Evolutionary conservation across 2,329 filamentous ascomycete species (phyloP).

Genomic region (Hypoxylon rubiginosum): DNA sequence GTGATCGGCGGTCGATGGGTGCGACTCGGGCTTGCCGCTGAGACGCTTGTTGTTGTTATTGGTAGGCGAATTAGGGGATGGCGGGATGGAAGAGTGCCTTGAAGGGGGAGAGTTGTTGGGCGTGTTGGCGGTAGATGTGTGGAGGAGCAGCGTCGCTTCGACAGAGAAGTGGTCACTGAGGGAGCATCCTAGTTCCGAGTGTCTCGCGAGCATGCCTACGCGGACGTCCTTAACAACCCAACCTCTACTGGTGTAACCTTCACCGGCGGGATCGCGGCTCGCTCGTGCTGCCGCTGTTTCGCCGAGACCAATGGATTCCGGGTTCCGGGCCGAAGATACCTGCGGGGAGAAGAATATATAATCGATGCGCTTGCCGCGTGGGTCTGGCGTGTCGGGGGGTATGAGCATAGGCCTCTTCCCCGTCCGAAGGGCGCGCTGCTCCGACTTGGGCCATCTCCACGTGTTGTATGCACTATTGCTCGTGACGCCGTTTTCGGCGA

Average conservation of each 20-base stretch:
- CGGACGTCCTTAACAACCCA: conserved; percentile 80
- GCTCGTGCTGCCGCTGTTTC: conserved; percentile 18
- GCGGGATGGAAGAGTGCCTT: conserved; percentile 26
- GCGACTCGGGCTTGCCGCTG: conserved; percentile 14
- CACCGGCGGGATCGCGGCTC: conserved; percentile 47
- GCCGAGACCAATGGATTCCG: conserved; percentile 34
- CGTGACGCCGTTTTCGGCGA: conserved; percentile 85
- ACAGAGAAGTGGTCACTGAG: conserved; percentile 96
- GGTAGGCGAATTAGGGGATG: conserved; percentile 7
- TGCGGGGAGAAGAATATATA: conserved; percentile 87
- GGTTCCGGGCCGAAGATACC: conserved; percentile 46
- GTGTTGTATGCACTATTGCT: conserved; percentile 91
- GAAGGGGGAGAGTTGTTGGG: conserved; percentile 22
- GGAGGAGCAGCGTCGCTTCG: conserved; percentile 77
- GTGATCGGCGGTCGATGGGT: conserved; percentile 35
- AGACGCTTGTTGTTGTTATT: conserved; percentile 9
- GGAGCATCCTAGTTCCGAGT: conserved; percentile 85
- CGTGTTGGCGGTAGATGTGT: conserved; percentile 49
- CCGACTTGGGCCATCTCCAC: conserved; percentile 86
- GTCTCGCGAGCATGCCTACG: conserved; percentile 85
- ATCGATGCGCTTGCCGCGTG: conserved; percentile 86
- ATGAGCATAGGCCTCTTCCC: conserved; percentile 73
- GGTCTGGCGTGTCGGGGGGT: conserved; percentile 75
- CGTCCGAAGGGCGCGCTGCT: conserved; percentile 76
- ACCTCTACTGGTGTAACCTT: conserved; percentile 49